phyloP scores from a whole-genome alignment of 768 basidiomycete genomes.

The Coprinopsis strossmayeri region DNA sequence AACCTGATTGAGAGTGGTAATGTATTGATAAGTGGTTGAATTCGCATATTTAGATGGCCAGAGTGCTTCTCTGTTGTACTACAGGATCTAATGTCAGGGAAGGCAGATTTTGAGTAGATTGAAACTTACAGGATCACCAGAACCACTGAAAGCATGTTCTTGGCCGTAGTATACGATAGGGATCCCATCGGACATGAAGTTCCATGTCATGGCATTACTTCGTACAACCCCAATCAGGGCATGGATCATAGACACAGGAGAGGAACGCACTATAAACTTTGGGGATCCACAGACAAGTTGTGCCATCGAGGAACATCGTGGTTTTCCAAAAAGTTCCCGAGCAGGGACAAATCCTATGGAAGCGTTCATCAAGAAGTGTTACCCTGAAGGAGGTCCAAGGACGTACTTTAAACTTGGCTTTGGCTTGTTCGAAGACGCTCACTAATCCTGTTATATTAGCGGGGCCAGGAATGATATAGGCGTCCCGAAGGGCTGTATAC shows the following conservation, averaged over 20 bases:
- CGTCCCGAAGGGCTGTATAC: slow-evolving; percentile 55
- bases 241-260: no score
- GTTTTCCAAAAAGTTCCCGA: slow-evolving; percentile 79
- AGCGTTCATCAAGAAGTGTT: no score
- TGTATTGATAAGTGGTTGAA: slow-evolving; percentile 50
- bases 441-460: slow-evolving; percentile 54
- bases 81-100: slow-evolving; percentile 5
- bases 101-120: slow-evolving; percentile 2
- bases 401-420: slow-evolving; percentile 43
- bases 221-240: slow-evolving; percentile 3
- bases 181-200: slow-evolving; percentile 77
- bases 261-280: slow-evolving; percentile 53
- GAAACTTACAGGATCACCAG: slow-evolving; percentile 52
- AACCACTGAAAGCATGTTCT: slow-evolving; percentile 65
- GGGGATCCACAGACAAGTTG: slow-evolving; percentile 64
- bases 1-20: slow-evolving; percentile 56
- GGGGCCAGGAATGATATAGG: slow-evolving; percentile 66
- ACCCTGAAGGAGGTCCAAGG: not conserved
- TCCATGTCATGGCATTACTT: slow-evolving; percentile 71
- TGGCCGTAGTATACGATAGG: slow-evolving; percentile 81
- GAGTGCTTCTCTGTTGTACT: slow-evolving; percentile 72
- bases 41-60: slow-evolving; percentile 65
- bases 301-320: slow-evolving; percentile 74
- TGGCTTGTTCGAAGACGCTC: slow-evolving; percentile 45
- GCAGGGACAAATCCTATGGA: slow-evolving; percentile 31